Evolutionary conservation across 1,139 yeast species (phyloP), one percentile per base, ranked within the genome.

Genomic region (Suhomyces kunorum): DNA sequence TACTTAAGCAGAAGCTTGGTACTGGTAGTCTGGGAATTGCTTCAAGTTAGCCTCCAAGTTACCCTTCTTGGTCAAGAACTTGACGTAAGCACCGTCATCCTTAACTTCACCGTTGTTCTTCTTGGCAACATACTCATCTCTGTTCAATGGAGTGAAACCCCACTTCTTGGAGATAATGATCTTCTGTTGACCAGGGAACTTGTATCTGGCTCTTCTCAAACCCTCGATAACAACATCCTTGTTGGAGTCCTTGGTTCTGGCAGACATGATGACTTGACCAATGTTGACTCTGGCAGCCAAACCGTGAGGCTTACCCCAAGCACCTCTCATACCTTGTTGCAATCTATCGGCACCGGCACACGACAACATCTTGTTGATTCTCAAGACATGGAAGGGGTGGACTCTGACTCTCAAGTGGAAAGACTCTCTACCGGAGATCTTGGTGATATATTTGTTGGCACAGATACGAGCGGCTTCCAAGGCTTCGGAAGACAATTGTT

Each of bases 271-370:
- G 73, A 92, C 84, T 81, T 92, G 98, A 70, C 98, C 98, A 76
- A 92, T 92, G 78, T 80, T 80, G 71, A 92, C 98, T 79, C 98
- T 90, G 67, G 98, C 98, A 64, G 98, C 98, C 69, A 90, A 83
- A 81, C 98, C 98, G 67, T 90, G 96, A 68, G 98, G 98, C 81
- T 92, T 92, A 87, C 98, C 98, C 98, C 98, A 92, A 71, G 98
- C 98, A 83, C 95, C 95, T 87, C 98, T 90, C 98, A 92, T 92
- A 88, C 98, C 98, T 81, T 94, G 98, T 82, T 92, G 98, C 79
- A 92, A 84, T 87, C 98, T 88, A 90, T 92, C 98, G 73, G 98
- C 98, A 87, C 98, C 98, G 80, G 98, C 98, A 83, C 98, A 92
- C 68, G 98, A 92, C 96, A 92, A 88, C 98, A 92, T 92, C 87